Evolutionary conservation across 306 rosid species (phyloP), one percentile per base, ranked within the genome.

Genomic region (Ammopiptanthus mongolicus): DNA sequence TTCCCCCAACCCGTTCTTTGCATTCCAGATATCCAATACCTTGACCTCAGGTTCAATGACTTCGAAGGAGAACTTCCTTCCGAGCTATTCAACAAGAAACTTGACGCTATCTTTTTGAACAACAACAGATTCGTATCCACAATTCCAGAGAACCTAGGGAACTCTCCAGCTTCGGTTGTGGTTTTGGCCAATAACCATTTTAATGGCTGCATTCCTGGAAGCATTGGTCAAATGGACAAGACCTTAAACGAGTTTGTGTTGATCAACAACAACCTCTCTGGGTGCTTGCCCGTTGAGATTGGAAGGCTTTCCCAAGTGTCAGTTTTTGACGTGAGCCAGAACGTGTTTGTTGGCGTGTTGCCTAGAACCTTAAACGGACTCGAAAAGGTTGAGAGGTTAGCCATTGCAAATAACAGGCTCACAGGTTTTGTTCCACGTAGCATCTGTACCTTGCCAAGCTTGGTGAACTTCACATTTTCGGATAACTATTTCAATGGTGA

Each of bases 51-150:
- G 67, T 91, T 3, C 84, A 94, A 94, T 10, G 75, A 87, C 9
- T 94, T 91, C 2, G 98, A 94, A 70, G 98, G 97, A 0, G 15
- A 62, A n/a, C 6, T 94, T 34, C 96, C 97, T 2, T 36, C 59
- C 0, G 79, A 75, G 69, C 86, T 94, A 2, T 94, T 94, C 53
- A 48, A 41, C 13, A 88, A 80, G 62, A 10, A 29, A 0, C 57
- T 81, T 0, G 97, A 91, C 19, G 97, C 91, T 3, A 22, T 91
- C 22, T 84, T 91, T 42, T 4, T 91, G 66, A 91, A 91, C 80
- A 56, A 89, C 56, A 91, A 91, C 18, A 69, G 96, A 4, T 91
- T 91, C 72, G 56, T 78, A 3, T 85, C 87, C 31, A 74, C 74
- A 12, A 85, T 91, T n/a, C 96, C 97, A 3, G 84, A 86, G 0